A percentile compares a stretch with the other conserved stretches of the same genome.
These are phyloP conservation scores for Calonectria honghensis DNA, from an alignment of 2,329 filamentous ascomycete species.

Conservation along the genomic window DNA sequence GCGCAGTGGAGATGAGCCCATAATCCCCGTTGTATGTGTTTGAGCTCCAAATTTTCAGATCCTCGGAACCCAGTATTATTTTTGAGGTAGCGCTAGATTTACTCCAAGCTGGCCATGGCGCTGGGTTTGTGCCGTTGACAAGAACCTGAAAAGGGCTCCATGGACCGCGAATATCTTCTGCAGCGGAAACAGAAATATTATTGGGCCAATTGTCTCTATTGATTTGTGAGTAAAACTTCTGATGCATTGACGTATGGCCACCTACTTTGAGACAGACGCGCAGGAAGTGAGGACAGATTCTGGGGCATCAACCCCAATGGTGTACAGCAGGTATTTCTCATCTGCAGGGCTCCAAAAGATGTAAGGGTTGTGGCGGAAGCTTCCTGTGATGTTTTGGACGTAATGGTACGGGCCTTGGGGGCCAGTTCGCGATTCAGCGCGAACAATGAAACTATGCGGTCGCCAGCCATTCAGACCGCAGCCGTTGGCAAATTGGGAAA, in stretches of 20 bases:
- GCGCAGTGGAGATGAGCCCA: not conserved
- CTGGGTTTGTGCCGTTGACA: conserved; percentile 60
- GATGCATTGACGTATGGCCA: too few species aligned
- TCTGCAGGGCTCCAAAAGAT: conserved; percentile 10
- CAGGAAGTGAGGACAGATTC: not conserved
- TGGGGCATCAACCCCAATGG: not conserved
- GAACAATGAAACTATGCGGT: conserved; percentile 19
- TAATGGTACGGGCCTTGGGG: conserved; percentile 14
- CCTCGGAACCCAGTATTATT: not conserved
- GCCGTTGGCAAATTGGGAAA: conserved; percentile 10
- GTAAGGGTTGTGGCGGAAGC: conserved; percentile 8
- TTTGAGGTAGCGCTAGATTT: not conserved
- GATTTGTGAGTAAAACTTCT: not conserved
- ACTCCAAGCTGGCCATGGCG: conserved; percentile 8
- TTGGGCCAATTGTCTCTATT: conserved; percentile 27
- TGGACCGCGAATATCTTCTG: conserved; percentile 45
- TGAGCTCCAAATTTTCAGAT: conserved; percentile 5
- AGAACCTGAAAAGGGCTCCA: conserved; percentile 43
- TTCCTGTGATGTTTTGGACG: not conserved
- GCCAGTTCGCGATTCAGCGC: conserved; percentile 11
- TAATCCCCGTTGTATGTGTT: not conserved
- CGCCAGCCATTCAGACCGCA: conserved; percentile 16
- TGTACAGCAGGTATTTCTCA: conserved; percentile 20
- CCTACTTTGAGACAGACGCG: conserved; percentile 7
- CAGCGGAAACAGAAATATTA: conserved; percentile 53